Evolutionary conservation across 371 early-diverging fungal genomes (phyloP), one percentile per base, ranked within the genome.

Genomic region (Mucor ambiguus): DNA sequence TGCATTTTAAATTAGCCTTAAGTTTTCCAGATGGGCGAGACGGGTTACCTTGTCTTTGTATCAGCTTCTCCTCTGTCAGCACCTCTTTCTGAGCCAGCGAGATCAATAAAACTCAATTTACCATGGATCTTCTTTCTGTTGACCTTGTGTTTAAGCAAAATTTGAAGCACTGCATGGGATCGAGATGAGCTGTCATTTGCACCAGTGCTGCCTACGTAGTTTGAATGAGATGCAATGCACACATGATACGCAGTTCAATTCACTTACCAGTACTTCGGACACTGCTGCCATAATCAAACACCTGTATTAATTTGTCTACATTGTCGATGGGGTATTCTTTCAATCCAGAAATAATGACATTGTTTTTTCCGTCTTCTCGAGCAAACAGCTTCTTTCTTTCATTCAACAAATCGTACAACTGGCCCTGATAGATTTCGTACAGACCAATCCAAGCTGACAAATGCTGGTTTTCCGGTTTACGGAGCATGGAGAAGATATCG

Each of bases 41-140:
- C 32, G 58, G 0, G 58, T 73, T 83, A 83, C 89, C 96, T 82
- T 58, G 97, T 97, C 72, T 95, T 90, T 46, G 87, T 82, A 76
- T 96, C 91, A 0, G 94, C 86, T 33, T 95, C 96, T 11, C 97
- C 98, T 63, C 99, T 87, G 75, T 99, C 99, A 4, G 96, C 95
- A 20, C 99, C 99, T 60, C 99, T 90, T 79, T 99, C 99, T 78
- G 95, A 96, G 20, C 99, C 99, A 10, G 99, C 99, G 64, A 99
- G 80, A 84, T 99, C 99, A 61, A 99, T 97, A 76, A 99, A 98
- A 75, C 93, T 95, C 26, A 98, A 84, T 73, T 97, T 98, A 48
- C 96, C 95, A 66, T 77, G 74, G 16, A 90, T 82, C 14, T 86
- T 81, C 35, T 69, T 80, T 64, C 84, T 84, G 28, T 83, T 72